phyloP scores from a whole-genome alignment of 805 yeast species.

The Kodamaea laetipori region DNA sequence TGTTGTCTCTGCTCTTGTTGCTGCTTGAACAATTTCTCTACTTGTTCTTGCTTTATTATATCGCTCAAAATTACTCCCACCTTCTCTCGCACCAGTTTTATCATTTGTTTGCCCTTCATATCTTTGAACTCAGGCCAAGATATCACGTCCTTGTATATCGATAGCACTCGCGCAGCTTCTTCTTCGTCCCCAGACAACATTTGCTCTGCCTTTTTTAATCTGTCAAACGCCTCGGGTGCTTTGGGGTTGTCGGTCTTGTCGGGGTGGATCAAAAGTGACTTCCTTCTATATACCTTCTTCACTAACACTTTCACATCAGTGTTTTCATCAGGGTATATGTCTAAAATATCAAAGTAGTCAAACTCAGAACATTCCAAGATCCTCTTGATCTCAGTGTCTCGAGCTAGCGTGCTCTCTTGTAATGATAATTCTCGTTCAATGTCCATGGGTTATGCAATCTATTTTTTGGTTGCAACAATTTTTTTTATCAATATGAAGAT shows the following conservation, averaged over 20 bases:
- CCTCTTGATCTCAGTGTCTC: slow-evolving; percentile 58
- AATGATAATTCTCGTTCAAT: slow-evolving; percentile 8
- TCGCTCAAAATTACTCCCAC: slow-evolving; percentile 50
- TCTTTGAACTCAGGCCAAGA: slow-evolving; percentile 9
- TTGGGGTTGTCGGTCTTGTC: slow-evolving; percentile 56
- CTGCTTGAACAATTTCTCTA: slow-evolving; percentile 29
- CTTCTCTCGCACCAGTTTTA: slow-evolving; percentile 25
- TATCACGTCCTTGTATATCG: slow-evolving; percentile 31
- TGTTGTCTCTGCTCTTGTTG: slow-evolving; percentile 29
- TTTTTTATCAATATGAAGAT: not conserved
- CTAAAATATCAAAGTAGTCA: slow-evolving; percentile 59
- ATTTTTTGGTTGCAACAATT: not conserved
- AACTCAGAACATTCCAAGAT: slow-evolving; percentile 48
- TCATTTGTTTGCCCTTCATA: not conserved
- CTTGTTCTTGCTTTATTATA: slow-evolving; percentile 29
- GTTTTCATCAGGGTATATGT: slow-evolving; percentile 32
- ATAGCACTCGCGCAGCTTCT: slow-evolving; percentile 27
- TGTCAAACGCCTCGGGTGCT: slow-evolving; percentile 68
- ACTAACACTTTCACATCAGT: slow-evolving; percentile 35
- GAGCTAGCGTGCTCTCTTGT: slow-evolving; percentile 31
- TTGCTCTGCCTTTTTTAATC: slow-evolving; percentile 55
- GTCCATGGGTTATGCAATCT: not conserved
- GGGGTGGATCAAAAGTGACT: slow-evolving; percentile 68
- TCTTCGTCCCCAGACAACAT: slow-evolving; percentile 21
- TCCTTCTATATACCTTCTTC: slow-evolving; percentile 53